Evolutionary conservation across 2,329 filamentous ascomycete species (phyloP), one percentile per base, ranked within the genome.

Genomic region (Sphaerulina vaccinii): DNA sequence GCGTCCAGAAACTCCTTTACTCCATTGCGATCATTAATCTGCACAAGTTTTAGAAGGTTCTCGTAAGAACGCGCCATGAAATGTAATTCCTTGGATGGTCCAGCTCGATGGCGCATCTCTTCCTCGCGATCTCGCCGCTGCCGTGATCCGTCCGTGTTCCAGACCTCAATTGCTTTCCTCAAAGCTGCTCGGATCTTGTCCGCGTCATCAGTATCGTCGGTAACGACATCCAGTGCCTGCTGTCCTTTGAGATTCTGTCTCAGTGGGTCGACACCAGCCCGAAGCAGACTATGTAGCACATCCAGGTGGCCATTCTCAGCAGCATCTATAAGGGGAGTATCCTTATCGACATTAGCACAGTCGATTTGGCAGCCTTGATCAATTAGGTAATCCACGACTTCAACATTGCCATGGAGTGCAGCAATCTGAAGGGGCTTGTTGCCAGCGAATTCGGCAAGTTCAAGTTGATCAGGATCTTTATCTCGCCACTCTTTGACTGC

Each of bases 341-440:
- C 93, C 64, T 89, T 73, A 50, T 77, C 90, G 51, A 82, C 81
- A 51, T 84, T 84, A 63, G 89, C 85, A 43, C 79, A 92, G 64
- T 96, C 88, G 39, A 93, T 79, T 49, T 88, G 86, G 71, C 91
- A 96, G 27, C 89, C 88, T 56, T 89, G 85, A 7, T 88, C 82
- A 56, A 99, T 84, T 33, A 99, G 75, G 47, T 95, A 86, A 67
- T 88, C 85, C 33, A 97, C 93, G 51, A 97, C 91, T 49, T 93
- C 83, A 24, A 85, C 85, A 68, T 86, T 88, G 5, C 93, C 93
- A 65, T 93, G 87, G 52, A 99, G 79, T 24, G 91, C 85, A 27
- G 93, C 92, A 59, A 96, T 93, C 70, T 99, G 93, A 27, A 99
- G 77, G 19, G 93, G 93, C 1, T 92, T 95, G 65, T 97, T 97